Evolutionary conservation across 2,329 filamentous ascomycete genomes (phyloP), one percentile per base, ranked within the genome.

Genomic region (Trichophyton simii): DNA sequence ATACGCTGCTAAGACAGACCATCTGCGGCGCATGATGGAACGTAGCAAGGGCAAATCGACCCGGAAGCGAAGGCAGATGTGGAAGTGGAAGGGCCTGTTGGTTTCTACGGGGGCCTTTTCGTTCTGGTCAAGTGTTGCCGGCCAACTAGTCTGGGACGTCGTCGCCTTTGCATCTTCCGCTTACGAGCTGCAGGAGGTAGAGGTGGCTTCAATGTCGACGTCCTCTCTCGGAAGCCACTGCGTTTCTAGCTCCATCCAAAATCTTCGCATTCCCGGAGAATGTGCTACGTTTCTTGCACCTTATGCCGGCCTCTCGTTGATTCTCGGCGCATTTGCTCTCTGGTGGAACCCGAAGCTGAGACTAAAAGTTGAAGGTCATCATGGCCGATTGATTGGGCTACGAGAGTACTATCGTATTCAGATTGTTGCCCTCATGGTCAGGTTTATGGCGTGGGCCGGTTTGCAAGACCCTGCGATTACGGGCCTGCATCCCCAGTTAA

Each of bases 1-100:
- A 7, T 95, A 95, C 70, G 87, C 85, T 36, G 91, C 91, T 31
- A 89, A 89, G 73, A 87, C 88, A n/a, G 89, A 95, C 67, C 83
- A 90, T 65, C 73, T 95, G 36, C 81, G 87, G 58, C 82, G 87
- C 64, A 85, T 89, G 78, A 84, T 95, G 76, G 85, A 89, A 54
- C 83, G 82, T 66, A 86, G 73, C 58, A 72, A 75, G 61, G 71
- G 70, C 41, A 70, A 70, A 41, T 71, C 73, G 46, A 66, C 63
- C 41, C 68, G 67, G 28, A 67, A 72, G 60, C 69, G 69, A 42
- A 68, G 69, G 15, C 69, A 71, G 42, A 69, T 68, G 46, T 71
- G 71, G 65, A 75, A 72, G 62, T 79, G 77, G 77, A 75, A 74
- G 63, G 76, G 73, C 63, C 63, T 78, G 28, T 63, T 78, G 38